Evolutionary conservation across 345 rosid species (phyloP).

Genomic region (Geranium rotundifolium): DNA sequence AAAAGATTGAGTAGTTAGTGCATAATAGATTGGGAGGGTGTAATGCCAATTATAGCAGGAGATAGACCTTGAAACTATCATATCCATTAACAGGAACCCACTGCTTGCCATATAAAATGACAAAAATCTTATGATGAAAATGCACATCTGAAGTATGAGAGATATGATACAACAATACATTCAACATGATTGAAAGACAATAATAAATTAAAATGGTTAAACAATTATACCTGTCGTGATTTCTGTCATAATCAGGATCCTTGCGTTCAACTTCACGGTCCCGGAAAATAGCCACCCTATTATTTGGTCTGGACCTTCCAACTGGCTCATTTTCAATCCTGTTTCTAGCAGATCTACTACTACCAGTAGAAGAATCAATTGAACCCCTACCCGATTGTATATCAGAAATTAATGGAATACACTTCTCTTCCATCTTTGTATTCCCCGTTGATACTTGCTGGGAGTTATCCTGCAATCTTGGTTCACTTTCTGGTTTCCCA

Average conservation of each 20-base stretch:
- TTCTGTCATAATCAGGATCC: constrained; percentile 81
- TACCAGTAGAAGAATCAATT: constrained; percentile 43
- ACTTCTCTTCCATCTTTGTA: constrained; percentile 39
- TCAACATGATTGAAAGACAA: not conserved
- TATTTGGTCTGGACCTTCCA: constrained; percentile 41
- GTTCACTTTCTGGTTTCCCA: constrained; percentile 38
- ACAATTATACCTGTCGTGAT: constrained; percentile 44
- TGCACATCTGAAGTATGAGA: not conserved
- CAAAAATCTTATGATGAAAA: too few relatives aligned
- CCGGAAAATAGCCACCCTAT: constrained; percentile 66
- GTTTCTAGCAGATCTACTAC: constrained; percentile 30
- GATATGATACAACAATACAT: not conserved
- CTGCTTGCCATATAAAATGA: not conserved
- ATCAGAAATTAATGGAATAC: constrained; percentile 28
- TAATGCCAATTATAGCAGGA: not conserved
- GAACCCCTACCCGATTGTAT: constrained; percentile 28
- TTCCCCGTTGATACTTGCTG: constrained; percentile 23
- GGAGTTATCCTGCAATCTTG: constrained; percentile 29
- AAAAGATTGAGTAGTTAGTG: not conserved
- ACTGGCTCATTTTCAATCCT: constrained; percentile 56
- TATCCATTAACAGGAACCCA: not conserved
- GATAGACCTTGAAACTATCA: not conserved
- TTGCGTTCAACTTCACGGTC: constrained; percentile 65
- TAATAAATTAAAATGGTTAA: not conserved
- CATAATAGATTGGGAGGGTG: not conserved